Base-by-base conservation (phyloP, 352 stramenopile genomes). In the Pythium utonaiense region DNA sequence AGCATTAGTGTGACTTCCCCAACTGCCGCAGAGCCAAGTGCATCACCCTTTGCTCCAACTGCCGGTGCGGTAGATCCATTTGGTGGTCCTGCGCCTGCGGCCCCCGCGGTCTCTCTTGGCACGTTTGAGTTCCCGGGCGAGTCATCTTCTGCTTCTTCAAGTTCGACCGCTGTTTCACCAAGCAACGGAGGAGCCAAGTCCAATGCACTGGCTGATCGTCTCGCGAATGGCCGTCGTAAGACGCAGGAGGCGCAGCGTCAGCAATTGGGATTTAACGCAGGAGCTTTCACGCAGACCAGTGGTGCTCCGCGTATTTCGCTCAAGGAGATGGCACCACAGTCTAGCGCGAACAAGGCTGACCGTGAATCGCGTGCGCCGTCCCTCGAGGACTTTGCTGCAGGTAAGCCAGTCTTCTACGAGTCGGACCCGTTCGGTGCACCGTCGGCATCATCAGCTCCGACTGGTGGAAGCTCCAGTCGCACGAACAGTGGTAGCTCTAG, bases 241-340 rank as follows among this genome's bases (percentile, higher is more conserved):
- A 92, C 82, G 8, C 82, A 92, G 45, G 82, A 92, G 44, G 67
- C 65, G n/a, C 77, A 85, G 42, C 78, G 82, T 16, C 75, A 80
- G 25, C 77, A 79, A 19, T 68, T 92, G 22, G 76, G 66, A 16
- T 76, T 89, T 58, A 86, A 80, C 22, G 76, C 75, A 17, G 71
- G 75, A 16, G 75, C 80, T 0, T 92, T 90, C 47, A 57, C 63
- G 3, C 60, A 68, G 22, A 64, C 68, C 3, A 58, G 42, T 0
- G 58, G 58, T 24, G 55, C 66, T 16, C 58, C 76, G 1, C 80
- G 79, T 55, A 85, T 88, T 45, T 88, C 78, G 7, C 73, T 88
- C 38, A 88, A 86, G 67, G 78, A 72, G n/a, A 54, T 88, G 45
- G 70, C 58, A 6, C 70, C 66, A 28, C 44, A 48, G 22, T 25